Evolutionary conservation across 805 yeast species (phyloP).

Genomic region (Metschnikowia henanensis): DNA sequence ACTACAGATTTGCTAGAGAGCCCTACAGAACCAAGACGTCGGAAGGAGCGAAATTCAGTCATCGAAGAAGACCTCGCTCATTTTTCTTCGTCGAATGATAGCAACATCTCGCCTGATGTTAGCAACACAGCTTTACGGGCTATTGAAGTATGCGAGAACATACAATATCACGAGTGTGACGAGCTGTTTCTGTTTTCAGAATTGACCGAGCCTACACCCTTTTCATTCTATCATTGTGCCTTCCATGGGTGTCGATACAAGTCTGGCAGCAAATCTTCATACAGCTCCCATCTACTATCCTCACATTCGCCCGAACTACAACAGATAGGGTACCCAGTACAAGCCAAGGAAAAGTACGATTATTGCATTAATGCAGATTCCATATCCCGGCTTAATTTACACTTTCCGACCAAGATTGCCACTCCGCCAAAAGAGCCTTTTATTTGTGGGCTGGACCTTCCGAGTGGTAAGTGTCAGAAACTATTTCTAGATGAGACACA

Average conservation of each 20-base stretch:
- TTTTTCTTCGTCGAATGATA: no score
- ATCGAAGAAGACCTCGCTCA: no score
- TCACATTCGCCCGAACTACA: conserved; percentile 12
- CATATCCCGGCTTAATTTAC: conserved; percentile 14
- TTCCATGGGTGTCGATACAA: conserved; percentile 12
- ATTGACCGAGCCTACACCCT: conserved; percentile 1
- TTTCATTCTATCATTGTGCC: conserved; percentile 14
- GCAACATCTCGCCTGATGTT: no score
- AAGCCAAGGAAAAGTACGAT: background rate
- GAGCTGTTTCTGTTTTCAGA: conserved; percentile 13
- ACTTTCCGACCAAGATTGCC: conserved; percentile 15
- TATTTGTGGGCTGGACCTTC: conserved; percentile 3
- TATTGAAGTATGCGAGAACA: background rate
- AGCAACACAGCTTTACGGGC: background rate
- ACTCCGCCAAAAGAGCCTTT: conserved; percentile 10
- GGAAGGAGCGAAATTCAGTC: background rate
- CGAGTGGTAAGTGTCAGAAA: conserved; percentile 10
- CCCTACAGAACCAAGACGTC: background rate
- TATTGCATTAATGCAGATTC: conserved; percentile 12
- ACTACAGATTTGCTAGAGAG: background rate
- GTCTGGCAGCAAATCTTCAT: conserved; percentile 11
- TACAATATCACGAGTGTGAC: background rate
- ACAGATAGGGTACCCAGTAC: conserved; percentile 20
- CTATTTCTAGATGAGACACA: conserved; percentile 17
- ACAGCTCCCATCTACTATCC: conserved; percentile 14